Evolutionary conservation across 2,329 filamentous ascomycete genomes (phyloP).

Genomic region (Claviceps sorghi): DNA sequence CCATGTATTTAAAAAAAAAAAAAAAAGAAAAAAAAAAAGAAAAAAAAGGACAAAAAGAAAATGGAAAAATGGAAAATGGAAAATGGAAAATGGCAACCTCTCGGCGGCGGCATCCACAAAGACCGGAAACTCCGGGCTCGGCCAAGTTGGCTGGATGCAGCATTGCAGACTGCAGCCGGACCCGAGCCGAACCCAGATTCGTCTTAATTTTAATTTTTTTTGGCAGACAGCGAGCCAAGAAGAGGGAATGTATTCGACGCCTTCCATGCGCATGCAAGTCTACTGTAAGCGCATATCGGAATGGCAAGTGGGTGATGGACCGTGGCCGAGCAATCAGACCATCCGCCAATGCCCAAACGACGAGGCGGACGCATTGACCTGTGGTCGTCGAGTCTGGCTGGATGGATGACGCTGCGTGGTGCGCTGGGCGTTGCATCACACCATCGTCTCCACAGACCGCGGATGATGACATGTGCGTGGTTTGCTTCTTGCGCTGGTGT

Average conservation of each 20-base stretch:
- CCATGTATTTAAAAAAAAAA: too few species aligned
- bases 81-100: too few species aligned
- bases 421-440: too few species aligned
- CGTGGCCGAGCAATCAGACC: not conserved
- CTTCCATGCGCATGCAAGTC: too few species aligned
- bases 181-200: not conserved
- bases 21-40: not conserved
- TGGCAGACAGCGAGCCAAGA: too few species aligned
- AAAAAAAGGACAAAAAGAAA: too few species aligned
- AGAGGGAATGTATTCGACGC: not conserved
- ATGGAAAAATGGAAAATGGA: too few species aligned
- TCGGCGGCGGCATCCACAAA: not conserved
- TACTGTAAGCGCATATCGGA: too few species aligned
- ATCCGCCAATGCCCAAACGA: not conserved
- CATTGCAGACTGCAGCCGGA: not conserved
- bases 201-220: not conserved
- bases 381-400: not conserved
- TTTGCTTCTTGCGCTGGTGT: too few species aligned
- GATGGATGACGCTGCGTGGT: not conserved
- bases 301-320: too few species aligned
- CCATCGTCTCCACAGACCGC: too few species aligned
- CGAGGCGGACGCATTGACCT: not conserved
- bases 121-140: not conserved
- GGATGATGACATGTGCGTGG: too few species aligned
- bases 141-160: not conserved